Base-by-base conservation (phyloP, 1,284 basidiomycete species). In the Ceratobasidium theobromae region DNA sequence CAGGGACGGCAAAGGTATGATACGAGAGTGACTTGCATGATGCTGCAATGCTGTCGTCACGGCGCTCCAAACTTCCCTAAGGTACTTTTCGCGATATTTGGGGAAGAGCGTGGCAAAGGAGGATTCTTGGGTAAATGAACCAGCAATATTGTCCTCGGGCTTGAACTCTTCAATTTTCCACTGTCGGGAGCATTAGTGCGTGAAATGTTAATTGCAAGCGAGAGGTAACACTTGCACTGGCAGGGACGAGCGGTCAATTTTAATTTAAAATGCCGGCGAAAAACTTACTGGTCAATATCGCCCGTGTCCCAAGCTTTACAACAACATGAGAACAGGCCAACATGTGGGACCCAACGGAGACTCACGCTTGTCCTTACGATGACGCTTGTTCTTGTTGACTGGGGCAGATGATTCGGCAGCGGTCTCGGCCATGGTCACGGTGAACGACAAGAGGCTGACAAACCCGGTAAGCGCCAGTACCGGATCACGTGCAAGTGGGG, bases 31-130 rank as follows among this genome's bases (percentile, higher is more conserved):
- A 53, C 77, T 70, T 73, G 92, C 94, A 77, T 94, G 86, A 18
- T 86, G 74, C 52, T 98, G 95, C 48, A 99, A 78, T 4, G 92
- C 86, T 57, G 85, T 84, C 0, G 95, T 97, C n/a, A 98, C 91
- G 8, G 89, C 88, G 70, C 89, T 88, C 96, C 97, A 99, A 58
- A 93, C 88, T 76, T 97, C 93, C 64, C 94, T 85, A 53, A 99
- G 80, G 74, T 99, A 98, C 72, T 91, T 93, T 84, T 99, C 96
- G 67, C 97, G 86, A 75, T 99, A 99, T 78, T 98, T 99, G 30
- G 97, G 97, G 77, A 99, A 99, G 6, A 99, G 85, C 0, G 97
- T 97, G 2, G 97, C 95, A 73, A 99, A 99, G 0, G 92, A 95
- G 6, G 93, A 95, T 79, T 99, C 97, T 76, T 99, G 95, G 3